Conservation (phyloP, 768 basidiomycete genomes). For the Phylloporus arenicola region DNA sequence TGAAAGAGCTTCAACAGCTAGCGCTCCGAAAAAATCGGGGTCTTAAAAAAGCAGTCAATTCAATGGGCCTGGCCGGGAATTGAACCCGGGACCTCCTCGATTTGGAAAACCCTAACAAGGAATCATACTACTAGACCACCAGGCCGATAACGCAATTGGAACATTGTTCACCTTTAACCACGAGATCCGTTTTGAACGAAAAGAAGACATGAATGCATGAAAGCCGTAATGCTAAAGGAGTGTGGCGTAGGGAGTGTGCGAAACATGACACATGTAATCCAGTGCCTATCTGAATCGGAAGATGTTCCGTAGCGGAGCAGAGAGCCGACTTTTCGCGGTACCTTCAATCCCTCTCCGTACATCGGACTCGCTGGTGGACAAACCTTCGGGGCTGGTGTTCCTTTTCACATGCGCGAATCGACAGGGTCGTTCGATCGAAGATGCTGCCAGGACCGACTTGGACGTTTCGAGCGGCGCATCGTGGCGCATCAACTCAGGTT, state of each 20-base stretch:
- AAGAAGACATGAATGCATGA: neutral
- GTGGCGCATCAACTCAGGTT: neutral
- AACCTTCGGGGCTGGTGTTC: constrained; percentile 9
- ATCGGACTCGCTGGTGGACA: constrained; percentile 9
- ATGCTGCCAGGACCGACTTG: constrained; percentile 2
- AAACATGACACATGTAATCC: neutral
- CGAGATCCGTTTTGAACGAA: neutral
- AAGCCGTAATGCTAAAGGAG: constrained; percentile 5
- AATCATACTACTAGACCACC: constrained; percentile 54
- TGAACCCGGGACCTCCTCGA: constrained; percentile 61
- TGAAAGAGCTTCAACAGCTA: neutral
- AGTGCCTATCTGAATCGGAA: constrained; percentile 26
- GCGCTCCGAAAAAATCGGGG: too few species aligned
- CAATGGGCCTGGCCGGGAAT: constrained; percentile 49
- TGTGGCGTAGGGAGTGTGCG: constrained; percentile 8
- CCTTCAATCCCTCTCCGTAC: constrained; percentile 25
- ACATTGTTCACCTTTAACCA: neutral
- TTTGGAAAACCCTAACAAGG: constrained; percentile 41
- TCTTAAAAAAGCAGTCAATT: neutral
- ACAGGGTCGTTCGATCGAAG: constrained; percentile 13
- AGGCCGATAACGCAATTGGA: constrained; percentile 27
- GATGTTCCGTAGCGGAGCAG: constrained; percentile 28
- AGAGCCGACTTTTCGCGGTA: constrained; percentile 21
- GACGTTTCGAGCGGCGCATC: neutral
- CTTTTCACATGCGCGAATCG: constrained; percentile 13